Evolutionary conservation across 768 basidiomycete genomes (phyloP), one percentile per base, ranked within the genome.

Genomic region (Phallus indusiatus): DNA sequence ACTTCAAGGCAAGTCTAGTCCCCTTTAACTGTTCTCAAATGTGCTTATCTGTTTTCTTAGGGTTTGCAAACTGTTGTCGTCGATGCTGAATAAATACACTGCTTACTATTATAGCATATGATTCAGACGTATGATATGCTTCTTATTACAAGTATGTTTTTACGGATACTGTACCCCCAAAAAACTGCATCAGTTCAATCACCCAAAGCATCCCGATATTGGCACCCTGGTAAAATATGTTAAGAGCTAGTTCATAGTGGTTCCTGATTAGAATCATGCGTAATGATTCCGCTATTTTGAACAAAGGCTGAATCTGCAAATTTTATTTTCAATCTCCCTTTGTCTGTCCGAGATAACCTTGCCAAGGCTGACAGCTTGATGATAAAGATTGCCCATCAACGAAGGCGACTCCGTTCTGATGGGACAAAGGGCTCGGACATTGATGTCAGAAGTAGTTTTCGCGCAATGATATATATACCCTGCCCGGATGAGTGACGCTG

Each of bases 1-100:
- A 85, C 49, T 93, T 92, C 86, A 94, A 95, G 86, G 94, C 86
- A 60, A 61, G 85, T 69, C 34, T 17, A 20, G 34, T 36, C 6
- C 53, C 1, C 12, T 28, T 11, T 59, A n/a, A 34, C 14, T 24
- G 8, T 55, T 4, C 6, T 28, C 28, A 18, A 20, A 53, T 10
- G 42, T 42, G 63, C 48, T 57, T 61, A 47, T 65, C 54, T 61
- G 46, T 55, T 54, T 10, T 58, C 65, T 48, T 66, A 94, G 93
- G 86, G 86, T 65, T 88, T 94, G 61, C 82, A 93, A 81, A 94
- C 90, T 55, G 76, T 80, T 47, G 81, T 84, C 61, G 84, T 88
- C 60, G 92, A 94, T 70, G 83, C 85, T 63, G 88, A 89, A 81
- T 91, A 80, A 74, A 67, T 47, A 48, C 34, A 22, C 18, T 1